Evolutionary conservation across 495 filamentous ascomycete genomes (phyloP), one percentile per base, ranked within the genome.

Genomic region (Penicillium canariense): DNA sequence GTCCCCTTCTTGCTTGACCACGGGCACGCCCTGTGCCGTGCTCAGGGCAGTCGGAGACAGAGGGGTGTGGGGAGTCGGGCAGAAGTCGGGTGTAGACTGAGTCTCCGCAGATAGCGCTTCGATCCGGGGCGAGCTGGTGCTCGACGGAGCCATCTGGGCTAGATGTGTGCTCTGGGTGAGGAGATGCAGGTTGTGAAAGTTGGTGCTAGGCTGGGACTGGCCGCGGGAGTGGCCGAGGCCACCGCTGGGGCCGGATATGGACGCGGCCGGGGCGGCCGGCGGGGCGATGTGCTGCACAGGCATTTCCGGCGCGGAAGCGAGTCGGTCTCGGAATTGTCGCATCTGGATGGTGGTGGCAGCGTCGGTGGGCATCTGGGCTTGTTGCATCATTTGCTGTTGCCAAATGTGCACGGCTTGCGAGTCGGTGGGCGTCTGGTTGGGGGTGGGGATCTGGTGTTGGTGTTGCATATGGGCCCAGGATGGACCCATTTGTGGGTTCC

Each of bases 241-340:
- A 26, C 47, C 15, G 18, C 52, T 53, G 32, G 61, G 60, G 20
- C 59, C 62, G 1, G 67, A 56, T 4, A 62, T 59, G 30, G 63
- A 67, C 0, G 50, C 55, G 4, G 61, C 52, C 15, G 59, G 54
- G 10, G 55, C 47, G 8, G 40, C 11, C 10, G 45, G 54, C 18
- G 52, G 54, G 12, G 49, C 45, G 4, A 36, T 9, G 22, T 66
- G 59, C 36, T 68, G 66, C 17, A 73, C 40, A 10, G 71, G 66
- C 14, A 74, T 54, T 25, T 73, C 69, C 0, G 73, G 73, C 1
- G 73, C 73, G 14, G 73, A 75, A 7, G 64, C 68, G 30, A 76
- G 50, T 7, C 73, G 71, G 25, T 76, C 68, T 48, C 73, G 55
- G 62, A 72, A 76, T 25, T 70, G 73, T 17, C 64, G 67, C 42